Evolutionary conservation across 106 monocot species (phyloP).

Genomic region (Chionographis japonica): DNA sequence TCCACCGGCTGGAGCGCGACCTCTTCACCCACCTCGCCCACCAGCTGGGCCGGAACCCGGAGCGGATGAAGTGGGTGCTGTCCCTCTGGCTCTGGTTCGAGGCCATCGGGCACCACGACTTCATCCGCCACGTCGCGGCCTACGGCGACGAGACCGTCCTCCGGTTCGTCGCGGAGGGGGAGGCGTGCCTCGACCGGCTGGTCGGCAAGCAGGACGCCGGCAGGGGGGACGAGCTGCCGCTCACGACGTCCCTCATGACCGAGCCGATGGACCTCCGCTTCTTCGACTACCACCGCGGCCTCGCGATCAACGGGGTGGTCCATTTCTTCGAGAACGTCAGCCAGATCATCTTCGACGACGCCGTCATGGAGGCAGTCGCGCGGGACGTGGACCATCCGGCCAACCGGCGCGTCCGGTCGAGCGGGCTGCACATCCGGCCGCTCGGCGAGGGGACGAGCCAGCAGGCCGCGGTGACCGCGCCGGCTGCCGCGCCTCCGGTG

Average conservation of each 20-base stretch:
- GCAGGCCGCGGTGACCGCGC: not conserved
- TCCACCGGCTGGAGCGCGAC: slow-evolving; percentile 39
- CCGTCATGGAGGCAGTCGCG: slow-evolving; percentile 5
- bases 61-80: slow-evolving; percentile 25
- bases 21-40: slow-evolving; percentile 26
- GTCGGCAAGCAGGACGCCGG: not conserved
- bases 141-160: slow-evolving; percentile 22
- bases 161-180: slow-evolving; percentile 34
- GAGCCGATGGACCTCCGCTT: slow-evolving; percentile 31
- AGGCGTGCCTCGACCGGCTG: slow-evolving; percentile 23
- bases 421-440: no score
- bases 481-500: no score
- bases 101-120: slow-evolving; percentile 57
- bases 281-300: slow-evolving; percentile 23
- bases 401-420: not conserved
- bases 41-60: slow-evolving; percentile 7
- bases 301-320: slow-evolving; percentile 5
- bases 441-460: slow-evolving; percentile 2
- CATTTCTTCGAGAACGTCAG: slow-evolving; percentile 21
- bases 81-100: slow-evolving; percentile 77
- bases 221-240: slow-evolving; percentile 9
- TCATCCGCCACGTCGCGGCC: slow-evolving; percentile 44
- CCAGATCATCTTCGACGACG: slow-evolving; percentile 26
- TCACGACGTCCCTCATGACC: slow-evolving; percentile 18
- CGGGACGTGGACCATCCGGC: slow-evolving; percentile 3